Base-by-base conservation (phyloP, 306 rosid genomes). In the Cicer cuneatum region DNA sequence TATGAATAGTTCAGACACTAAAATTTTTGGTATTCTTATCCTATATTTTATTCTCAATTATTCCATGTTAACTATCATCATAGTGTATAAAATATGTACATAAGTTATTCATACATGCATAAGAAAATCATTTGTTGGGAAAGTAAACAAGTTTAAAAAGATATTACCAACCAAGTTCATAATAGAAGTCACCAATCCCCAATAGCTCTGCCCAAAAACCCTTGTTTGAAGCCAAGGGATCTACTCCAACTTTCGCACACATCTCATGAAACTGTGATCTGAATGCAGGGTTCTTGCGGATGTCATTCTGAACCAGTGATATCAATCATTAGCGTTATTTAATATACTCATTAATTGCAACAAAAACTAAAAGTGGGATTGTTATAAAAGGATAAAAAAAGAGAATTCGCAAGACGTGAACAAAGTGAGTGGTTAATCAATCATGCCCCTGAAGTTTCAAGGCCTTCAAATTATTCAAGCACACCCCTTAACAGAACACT, bases 171-270 rank as follows among this genome's bases (percentile, higher is more conserved):
- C 98, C 98, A 15, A 94, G 92, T 84, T 94, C 98, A 56, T 91
- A 94, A 78, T 94, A 91, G 86, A 94, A 94, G 78, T 91, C 97
- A 76, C 96, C 98, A 81, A 91, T 90, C 75, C 97, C 96, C 78
- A 94, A 80, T 2, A 94, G 94, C 96, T 94, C 98, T 13, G 97
- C 94, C 97, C 97, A 94, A 70, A 94, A 94, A 74, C 98, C 97
- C 77, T 94, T 94, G 81, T 91, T 94, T 63, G 96, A 94, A 60
- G 97, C 97, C 81, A 90, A 86, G 59, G 98, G 98, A 83, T 94
- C 98, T 8, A 94, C 98, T 75, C 98, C 97, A 81, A 94, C 96
- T 83, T 91, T 91, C 12, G 96, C 87, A 79, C 98, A 93, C 96
- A 94, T 94, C 79, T 94, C 96, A 60, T 94, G 98, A 74, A 94